A percentile compares a stretch with the other conserved stretches of the same genome.
Evolutionary conservation across 257 asterid genomes (phyloP).

Genomic region (Solanum pinnatisectum): DNA sequence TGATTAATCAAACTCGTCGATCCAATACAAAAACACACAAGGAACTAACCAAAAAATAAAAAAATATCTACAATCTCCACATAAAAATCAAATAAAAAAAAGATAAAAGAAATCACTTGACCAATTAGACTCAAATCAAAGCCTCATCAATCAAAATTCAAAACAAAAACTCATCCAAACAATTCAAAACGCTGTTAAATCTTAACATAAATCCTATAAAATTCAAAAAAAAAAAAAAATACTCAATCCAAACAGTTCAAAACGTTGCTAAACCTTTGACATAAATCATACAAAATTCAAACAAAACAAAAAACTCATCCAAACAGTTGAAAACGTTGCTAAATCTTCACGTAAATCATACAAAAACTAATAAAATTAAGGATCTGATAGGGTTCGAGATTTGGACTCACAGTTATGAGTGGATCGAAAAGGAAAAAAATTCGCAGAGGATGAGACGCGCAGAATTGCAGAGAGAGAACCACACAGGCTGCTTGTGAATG

Average conservation of each 20-base stretch:
- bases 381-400: not conserved
- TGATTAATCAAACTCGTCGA: not conserved
- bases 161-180: not conserved
- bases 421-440: conserved; percentile 18
- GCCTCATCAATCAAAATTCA: not conserved
- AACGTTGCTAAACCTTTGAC: not conserved
- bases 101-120: not conserved
- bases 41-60: not conserved
- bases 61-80: not conserved
- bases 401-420: conserved; percentile 30
- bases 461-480: not conserved
- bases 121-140: not conserved
- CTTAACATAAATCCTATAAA: not conserved
- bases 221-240: not conserved
- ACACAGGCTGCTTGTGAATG: not conserved
- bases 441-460: conserved; percentile 18
- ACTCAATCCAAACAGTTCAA: not conserved
- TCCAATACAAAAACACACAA: not conserved
- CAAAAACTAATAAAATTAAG: not conserved
- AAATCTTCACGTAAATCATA: not conserved
- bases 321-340: not conserved
- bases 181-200: not conserved
- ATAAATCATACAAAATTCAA: not conserved
- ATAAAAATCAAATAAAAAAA: not conserved
- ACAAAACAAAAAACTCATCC: not conserved